phyloP scores from a whole-genome alignment of 768 basidiomycete genomes.

The Porphyrellus cyaneotinctus region DNA sequence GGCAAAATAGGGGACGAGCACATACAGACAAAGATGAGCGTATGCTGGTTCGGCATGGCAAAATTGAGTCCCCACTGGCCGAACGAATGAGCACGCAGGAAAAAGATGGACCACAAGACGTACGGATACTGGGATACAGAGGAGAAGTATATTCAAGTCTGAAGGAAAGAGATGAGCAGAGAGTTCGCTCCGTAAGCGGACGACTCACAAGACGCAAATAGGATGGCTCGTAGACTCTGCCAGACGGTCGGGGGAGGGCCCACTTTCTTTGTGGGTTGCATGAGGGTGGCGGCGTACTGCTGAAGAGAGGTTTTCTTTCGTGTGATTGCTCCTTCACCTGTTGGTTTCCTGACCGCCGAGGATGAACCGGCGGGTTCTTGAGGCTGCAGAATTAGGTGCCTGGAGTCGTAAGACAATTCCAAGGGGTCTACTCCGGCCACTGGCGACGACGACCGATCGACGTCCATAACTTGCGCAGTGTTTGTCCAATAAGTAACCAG shows the following conservation, averaged over 20 bases:
- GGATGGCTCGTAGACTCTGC: conserved; percentile 49
- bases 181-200: background rate
- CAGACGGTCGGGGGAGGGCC: conserved; percentile 43
- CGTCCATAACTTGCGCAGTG: conserved; percentile 13
- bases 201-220: conserved; percentile 54
- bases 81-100: background rate
- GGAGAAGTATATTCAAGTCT: conserved; percentile 70
- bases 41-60: conserved; percentile 46
- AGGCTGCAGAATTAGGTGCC: conserved; percentile 2
- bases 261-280: conserved; percentile 35
- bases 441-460: conserved; percentile 7
- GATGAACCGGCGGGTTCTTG: conserved; percentile 6
- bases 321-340: background rate
- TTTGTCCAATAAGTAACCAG: conserved; percentile 3
- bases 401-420: conserved; percentile 2
- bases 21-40: conserved; percentile 72
- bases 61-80: conserved; percentile 72
- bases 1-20: conserved; percentile 2
- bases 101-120: conserved; percentile 17
- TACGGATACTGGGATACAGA: conserved; percentile 70
- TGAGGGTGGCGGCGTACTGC: conserved; percentile 26
- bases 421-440: conserved; percentile 11
- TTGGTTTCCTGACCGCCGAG: conserved; percentile 12
- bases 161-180: background rate
- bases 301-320: conserved; percentile 14